Evolutionary conservation across 2,329 filamentous ascomycete species (phyloP), one percentile per base, ranked within the genome.

Genomic region (Coleophoma cylindrospora): DNA sequence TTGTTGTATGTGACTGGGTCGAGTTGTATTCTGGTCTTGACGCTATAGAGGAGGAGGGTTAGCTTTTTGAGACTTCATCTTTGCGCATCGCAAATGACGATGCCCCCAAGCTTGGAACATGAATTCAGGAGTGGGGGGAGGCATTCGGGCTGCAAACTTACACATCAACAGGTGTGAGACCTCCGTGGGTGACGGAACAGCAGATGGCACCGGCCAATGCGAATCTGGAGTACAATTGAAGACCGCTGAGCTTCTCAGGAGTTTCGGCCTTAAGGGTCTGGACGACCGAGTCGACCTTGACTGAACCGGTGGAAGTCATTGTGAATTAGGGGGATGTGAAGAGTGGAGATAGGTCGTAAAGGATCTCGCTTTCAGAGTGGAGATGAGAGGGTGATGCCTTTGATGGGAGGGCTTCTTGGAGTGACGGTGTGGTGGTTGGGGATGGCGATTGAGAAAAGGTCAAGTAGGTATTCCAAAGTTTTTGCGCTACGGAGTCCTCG

Each of bases 101-200:
- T 27, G 6, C 9, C 27, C 27, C 27, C 6, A 27, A 10, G 21
- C 12, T 44, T 40, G 6, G 21, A 15, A 45, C 17, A 11, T 9
- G 15, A 32, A 43, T 33, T 45, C 47, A 46, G 44, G 46, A 15
- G 14, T 45, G n/a, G 34, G 13, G 22, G 45, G 17, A 19, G 36
- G 21, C 21, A 44, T 27, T 34, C 13, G 47, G 50, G 13, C 38
- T 41, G 50, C 27, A 50, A 54, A 89, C 92, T 74, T 94, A 97
- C 92, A 99, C 94, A 88, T 99, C 94, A 74, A 99, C 91, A 69
- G 94, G 94, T 63, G 94, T 99, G 66, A 97, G 85, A 68, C 81
- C 87, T 74, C 92, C 94, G 83, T 99, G 94, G 69, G 94, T 99
- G 76, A 97, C 78, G 65, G 91, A 94, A 76, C 94, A 99, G 86